Base-by-base conservation (phyloP, 208 protist species). In the Trypanosoma caninum region DNA sequence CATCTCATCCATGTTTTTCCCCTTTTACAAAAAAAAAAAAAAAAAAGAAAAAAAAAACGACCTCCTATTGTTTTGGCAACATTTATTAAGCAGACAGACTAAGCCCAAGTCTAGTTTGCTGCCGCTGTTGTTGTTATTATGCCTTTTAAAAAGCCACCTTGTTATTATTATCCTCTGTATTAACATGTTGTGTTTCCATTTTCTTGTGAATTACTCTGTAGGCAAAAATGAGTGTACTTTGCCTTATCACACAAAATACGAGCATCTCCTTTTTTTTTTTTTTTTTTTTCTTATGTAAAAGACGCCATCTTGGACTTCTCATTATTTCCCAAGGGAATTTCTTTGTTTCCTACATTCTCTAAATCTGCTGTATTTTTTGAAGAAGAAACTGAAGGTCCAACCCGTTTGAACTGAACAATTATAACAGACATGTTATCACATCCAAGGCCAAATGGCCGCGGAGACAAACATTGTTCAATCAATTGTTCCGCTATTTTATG, bases 391-490 rank as follows among this genome's bases (percentile, higher is more conserved):
- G 18, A 10, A n/a, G 40, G 66, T 44, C 54, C 33, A 3, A 44
- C 38, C 13, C 79, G 87, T 59, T 91, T 91, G 46, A 94, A 94
- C 42, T 83, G 75, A 37, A 96, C 59, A 59, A 96, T 90, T 33
- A 96, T 84, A 51, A 96, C 87, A 9, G 90, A 94, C 84, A 96
- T 94, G 70, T 96, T 96, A 61, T 96, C 90, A 64, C 87, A 96
- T 18, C 90, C 90, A 31, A 93, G 52, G 30, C 83, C 81, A 71
- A 96, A 88, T 1, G 90, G 87, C 41, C 80, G 69, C 33, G 85
- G 81, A 0, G 85, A 89, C 13, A 96, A 79, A 54, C 84, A 93
- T n/a, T 47, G 58, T 31, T 92, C 81, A 70, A 94, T 84, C 37
- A 94, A 75, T 62, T 83, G 68, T 65, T 91, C 81, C 8, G 74